Percentiles rank a stretch among this genome's conserved stretches.
Conservation (phyloP, 2,329 filamentous ascomycete species). For the Claviceps sp. region DNA sequence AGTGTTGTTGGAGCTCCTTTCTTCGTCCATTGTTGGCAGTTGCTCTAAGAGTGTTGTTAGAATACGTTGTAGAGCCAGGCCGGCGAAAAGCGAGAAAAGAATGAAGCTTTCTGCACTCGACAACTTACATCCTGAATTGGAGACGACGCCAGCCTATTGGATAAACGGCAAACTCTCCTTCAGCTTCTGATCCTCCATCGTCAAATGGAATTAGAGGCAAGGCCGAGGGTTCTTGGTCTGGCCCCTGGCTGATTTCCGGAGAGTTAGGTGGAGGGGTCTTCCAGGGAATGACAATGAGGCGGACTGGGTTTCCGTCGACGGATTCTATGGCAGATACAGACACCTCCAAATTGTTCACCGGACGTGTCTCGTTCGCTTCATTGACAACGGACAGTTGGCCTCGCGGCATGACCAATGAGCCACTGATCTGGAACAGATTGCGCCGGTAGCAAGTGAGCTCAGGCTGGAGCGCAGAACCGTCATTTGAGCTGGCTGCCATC, state of each 20-base stretch:
- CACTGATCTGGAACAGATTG: conserved; percentile 92
- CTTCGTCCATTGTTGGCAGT: conserved; percentile 92
- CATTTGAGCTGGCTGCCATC: conserved; percentile 50
- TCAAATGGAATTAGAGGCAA: conserved; percentile 60
- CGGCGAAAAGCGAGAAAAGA: conserved; percentile 4
- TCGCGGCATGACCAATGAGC: conserved; percentile 69
- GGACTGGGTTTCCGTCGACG: conserved; percentile 81
- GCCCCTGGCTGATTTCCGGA: conserved; percentile 47
- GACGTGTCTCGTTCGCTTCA: conserved; percentile 72
- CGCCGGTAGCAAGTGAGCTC: conserved; percentile 93
- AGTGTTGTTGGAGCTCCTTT: conserved; percentile 94
- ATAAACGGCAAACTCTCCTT: conserved; percentile 78
- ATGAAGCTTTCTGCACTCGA: conserved; percentile 25
- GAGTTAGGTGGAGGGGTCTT: conserved; percentile 81
- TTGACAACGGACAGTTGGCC: conserved; percentile 68
- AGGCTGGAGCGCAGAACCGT: conserved; percentile 49
- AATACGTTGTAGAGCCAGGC: no score
- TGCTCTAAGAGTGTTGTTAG: conserved; percentile 38
- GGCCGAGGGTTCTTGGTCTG: conserved; percentile 75
- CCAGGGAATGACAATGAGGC: conserved; percentile 94
- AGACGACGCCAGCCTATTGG: conserved; percentile 89
- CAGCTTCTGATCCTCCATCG: conserved; percentile 43
- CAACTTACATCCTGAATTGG: conserved; percentile 67
- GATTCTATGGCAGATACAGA: conserved; percentile 88
- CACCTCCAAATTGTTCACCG: conserved; percentile 72